A percentile compares a stretch with the other conserved stretches of the same genome.
These are phyloP conservation scores for Suhomyces guaymorum DNA, from an alignment of 1,139 yeast genomes.

Conservation along the genomic window DNA sequence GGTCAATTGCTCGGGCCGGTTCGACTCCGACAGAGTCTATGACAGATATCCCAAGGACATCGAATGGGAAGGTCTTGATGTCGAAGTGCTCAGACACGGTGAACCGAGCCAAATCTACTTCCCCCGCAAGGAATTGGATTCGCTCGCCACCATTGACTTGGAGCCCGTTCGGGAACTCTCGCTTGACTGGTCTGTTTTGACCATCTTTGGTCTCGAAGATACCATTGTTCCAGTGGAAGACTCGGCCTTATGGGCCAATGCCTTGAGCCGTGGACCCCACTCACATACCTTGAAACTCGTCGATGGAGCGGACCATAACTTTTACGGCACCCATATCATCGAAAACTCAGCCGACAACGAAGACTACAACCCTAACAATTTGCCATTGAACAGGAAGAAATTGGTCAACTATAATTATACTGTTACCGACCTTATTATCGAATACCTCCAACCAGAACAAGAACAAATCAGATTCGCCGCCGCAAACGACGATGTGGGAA, in stretches of 20 bases:
- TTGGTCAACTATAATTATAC: conserved; percentile 57
- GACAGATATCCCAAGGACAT: conserved; percentile 35
- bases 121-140: conserved; percentile 53
- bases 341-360: conserved; percentile 31
- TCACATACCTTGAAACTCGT: conserved; percentile 60
- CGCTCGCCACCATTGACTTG: conserved; percentile 56
- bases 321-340: conserved; percentile 51
- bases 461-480: conserved; percentile 56
- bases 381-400: conserved; percentile 47
- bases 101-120: conserved; percentile 39
- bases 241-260: conserved; percentile 57
- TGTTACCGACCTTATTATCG: conserved; percentile 54
- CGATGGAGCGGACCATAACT: conserved; percentile 79
- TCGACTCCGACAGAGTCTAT: conserved; percentile 34
- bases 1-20: conserved; percentile 75
- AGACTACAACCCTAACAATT: conserved; percentile 34
- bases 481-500: conserved; percentile 37
- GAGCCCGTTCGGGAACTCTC: conserved; percentile 43
- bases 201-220: conserved; percentile 74
- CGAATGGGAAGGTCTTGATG: conserved; percentile 29
- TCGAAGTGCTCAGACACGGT: conserved; percentile 47
- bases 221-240: conserved; percentile 65
- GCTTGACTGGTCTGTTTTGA: conserved; percentile 54
- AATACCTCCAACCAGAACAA: conserved; percentile 52
- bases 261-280: conserved; percentile 50